Base-by-base conservation (phyloP, 345 rosid species). In the Pistacia integerrima region DNA sequence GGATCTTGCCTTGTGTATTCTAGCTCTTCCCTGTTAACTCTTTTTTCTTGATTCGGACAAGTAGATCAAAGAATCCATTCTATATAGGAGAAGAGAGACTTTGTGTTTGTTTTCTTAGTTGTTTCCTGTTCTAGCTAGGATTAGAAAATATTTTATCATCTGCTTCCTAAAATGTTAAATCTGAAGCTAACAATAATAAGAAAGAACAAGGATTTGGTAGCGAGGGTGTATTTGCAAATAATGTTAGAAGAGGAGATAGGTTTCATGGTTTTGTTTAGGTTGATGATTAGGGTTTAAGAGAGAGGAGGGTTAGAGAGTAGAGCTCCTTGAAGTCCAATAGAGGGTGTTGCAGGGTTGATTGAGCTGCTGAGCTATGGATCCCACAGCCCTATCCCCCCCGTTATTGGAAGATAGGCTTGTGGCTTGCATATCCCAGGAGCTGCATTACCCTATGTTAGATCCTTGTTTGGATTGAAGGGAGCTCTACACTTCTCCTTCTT, bases 401-500 rank as follows among this genome's bases (percentile, higher is more conserved):
- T 7, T 0, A 11, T 18, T 0, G n/a, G 36, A 16, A 20, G 91
- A 88, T 85, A 78, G 97, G 90, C 73, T 64, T 89, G 87, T 76
- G 98, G 98, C 89, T 88, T 94, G 88, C 98, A 88, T 94, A 92
- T 87, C 85, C 86, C 86, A 84, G 95, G 95, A 92, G 98, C 94
- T 88, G 73, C 77, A 85, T 83, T 78, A 52, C 86, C 82, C 74
- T 0, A 0, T 36, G 83, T 82, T 82, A 46, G 82, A 84, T 87
- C 90, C 85, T 85, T 86, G 74, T 90, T 94, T 94, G 97, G 97
- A 93, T 92, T 93, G 97, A 92, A 93, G 95, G 97, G 98, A 93
- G 95, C 97, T 93, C 98, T 89, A 87, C 89, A 73, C 70, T 79
- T 76, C 58, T 49, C 57, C 14, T 36, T 25, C 30, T 44, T 11